Base-by-base conservation (phyloP, 2,329 filamentous ascomycete genomes). In the Aspergillus sp. region DNA sequence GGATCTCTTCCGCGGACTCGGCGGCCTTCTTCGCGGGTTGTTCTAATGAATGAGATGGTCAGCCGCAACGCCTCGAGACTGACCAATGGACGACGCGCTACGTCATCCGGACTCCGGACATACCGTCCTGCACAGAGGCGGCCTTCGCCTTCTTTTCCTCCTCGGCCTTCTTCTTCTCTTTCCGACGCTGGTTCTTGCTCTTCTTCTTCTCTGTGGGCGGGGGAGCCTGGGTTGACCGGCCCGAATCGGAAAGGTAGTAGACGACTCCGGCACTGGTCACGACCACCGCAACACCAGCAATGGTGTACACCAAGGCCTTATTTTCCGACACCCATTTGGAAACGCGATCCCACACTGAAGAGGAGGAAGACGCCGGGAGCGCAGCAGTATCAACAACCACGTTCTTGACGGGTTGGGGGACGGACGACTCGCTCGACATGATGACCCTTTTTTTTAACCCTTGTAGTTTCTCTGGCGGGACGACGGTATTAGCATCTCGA, bases 241-340 rank as follows among this genome's bases (percentile, higher is more conserved):
- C 74, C 35, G 78, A 75, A 65, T 88, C 74, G 50, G 79, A 76
- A 61, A 96, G 79, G 74, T 96, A 97, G 79, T 97, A 99, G 68
- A 95, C 87, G 41, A 90, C 89, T 63, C 94, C 93, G 32, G 92
- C 93, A 56, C 89, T 90, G 13, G 90, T 94, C 51, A 95, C 89
- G 41, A 96, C 90, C 45, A 96, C 83, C 49, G 93, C 93, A 54
- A 96, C 89, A 66, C 94, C 94, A 51, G 93, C 94, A 75, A 97
- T 90, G 61, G 94, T 96, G 76, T 96, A 99, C 58, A 95, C 92
- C 50, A 93, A 82, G 45, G 90, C 88, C 79, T 96, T 97, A 78
- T 99, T 92, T 72, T 97, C 93, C 2, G 91, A 89, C 13, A 89
- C 91, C 93, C 94, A 99, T 68, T 80, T 86, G 60, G 91, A 88